Evolutionary conservation across 2,329 filamentous ascomycete genomes (phyloP), one percentile per base, ranked within the genome.

Genomic region (Neoarthrinium moseri): DNA sequence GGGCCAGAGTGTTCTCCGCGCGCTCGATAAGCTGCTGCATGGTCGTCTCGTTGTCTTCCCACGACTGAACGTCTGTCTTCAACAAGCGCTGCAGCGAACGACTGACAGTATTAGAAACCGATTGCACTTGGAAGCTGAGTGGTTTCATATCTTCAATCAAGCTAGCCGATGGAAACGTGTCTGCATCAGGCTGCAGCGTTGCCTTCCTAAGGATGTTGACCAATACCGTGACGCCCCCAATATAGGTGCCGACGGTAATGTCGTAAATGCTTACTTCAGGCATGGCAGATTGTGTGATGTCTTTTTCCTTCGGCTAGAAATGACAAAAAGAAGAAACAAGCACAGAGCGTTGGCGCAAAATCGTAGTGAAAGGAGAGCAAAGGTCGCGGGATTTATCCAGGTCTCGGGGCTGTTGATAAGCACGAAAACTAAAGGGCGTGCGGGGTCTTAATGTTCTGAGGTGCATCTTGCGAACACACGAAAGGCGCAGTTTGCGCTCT

Each of bases 21-120:
- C 38, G 38, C 38, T 32, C 10, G 23, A 41, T 30, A 17, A 41
- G 24, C 23, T 41, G 21, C 38, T 41, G 23, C 24, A 41, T 41
- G 20, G 38, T 41, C 26, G 15, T 41, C 38, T 41, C 38, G n/a
- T 23, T 32, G 26, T 41, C 38, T 12, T 41, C 38, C 38, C 38
- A 41, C 26, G 26, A 13, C 38, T 41, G 38, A 8, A 41, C n/a
- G n/a, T 41, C 38, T 4, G 24, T 20, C 17, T 41, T 26, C 13
- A 41, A 18, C 38, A 41, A 26, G 21, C 38, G 38, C 26, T 23
- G n/a, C 13, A 41, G 38, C n/a, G 23, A 41, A 4, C 23, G 15
- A 15, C 13, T 29, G 24, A 41, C 24, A 15, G 24, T 29, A 23
- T 41, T 41, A 26, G 38, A 11, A n/a, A 41, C 15, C n/a, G 38